Percentiles rank a stretch among this genome's conserved stretches.
These are phyloP conservation scores for Flaveria ramosissima DNA, from an alignment of 129 eudicot genomes.

Conservation along the genomic window DNA sequence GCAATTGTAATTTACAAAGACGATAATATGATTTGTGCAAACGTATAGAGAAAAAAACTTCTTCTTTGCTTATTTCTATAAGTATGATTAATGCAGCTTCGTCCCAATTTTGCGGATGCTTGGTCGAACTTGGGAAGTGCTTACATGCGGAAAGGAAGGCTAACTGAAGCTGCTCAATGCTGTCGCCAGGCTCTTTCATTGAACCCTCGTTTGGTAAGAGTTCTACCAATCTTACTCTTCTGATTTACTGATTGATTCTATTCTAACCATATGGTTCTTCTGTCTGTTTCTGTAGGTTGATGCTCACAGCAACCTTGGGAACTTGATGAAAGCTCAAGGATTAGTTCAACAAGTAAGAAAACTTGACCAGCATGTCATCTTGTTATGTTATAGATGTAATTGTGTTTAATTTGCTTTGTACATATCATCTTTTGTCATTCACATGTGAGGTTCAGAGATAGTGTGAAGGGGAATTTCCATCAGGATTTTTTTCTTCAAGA, in stretches of 20 bases:
- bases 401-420: neutral
- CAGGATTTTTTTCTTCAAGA: neutral
- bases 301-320: slow-evolving; percentile 97
- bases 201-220: slow-evolving; percentile 81
- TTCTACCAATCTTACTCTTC: neutral
- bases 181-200: slow-evolving; percentile 98
- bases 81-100: slow-evolving; percentile 63
- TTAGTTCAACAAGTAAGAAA: slow-evolving; percentile 72
- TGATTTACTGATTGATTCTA: slow-evolving; percentile 11
- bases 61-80: neutral
- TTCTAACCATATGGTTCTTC: slow-evolving; percentile 12
- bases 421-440: slow-evolving; percentile 12
- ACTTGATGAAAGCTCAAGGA: slow-evolving; percentile 99
- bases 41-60: neutral
- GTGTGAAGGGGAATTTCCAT: slow-evolving; percentile 14
- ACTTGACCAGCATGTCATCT: slow-evolving; percentile 1
- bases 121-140: slow-evolving; percentile 99
- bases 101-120: slow-evolving; percentile 98
- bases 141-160: slow-evolving; percentile 93
- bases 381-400: slow-evolving; percentile 7
- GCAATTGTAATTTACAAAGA: neutral
- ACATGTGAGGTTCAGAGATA: slow-evolving; percentile 1
- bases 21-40: neutral
- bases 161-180: slow-evolving; percentile 92
- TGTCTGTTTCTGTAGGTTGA: slow-evolving; percentile 59